Evolutionary conservation across 2,329 filamentous ascomycete species (phyloP).

Genomic region (Venturia carpophila): DNA sequence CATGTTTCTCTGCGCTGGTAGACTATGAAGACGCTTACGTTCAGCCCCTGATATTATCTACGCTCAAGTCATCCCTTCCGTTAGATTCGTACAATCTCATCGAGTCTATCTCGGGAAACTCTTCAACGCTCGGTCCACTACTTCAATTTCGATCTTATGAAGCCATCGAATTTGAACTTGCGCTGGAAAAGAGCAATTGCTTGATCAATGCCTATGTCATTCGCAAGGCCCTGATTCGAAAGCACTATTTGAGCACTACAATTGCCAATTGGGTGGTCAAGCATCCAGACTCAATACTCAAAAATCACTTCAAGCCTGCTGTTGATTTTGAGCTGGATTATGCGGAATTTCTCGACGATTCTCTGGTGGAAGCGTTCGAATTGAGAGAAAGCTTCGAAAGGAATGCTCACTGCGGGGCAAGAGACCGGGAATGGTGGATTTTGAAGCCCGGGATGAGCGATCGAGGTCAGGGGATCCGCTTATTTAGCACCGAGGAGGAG

Average conservation of each 20-base stretch:
- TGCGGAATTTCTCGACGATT: constrained; percentile 92
- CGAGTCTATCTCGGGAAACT: constrained; percentile 41
- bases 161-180: constrained; percentile 72
- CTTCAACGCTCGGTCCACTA: constrained; percentile 41
- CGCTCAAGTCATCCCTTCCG: constrained; percentile 58
- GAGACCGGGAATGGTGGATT: constrained; percentile 81
- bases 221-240: constrained; percentile 90
- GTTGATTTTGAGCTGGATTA: constrained; percentile 94
- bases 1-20: constrained; percentile 60
- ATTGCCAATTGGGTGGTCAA: constrained; percentile 81
- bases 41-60: constrained; percentile 70
- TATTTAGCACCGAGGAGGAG: constrained; percentile 80
- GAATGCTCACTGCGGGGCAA: constrained; percentile 47
- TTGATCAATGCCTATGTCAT: constrained; percentile 89
- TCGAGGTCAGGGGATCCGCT: constrained; percentile 80
- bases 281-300: constrained; percentile 62
- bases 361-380: constrained; percentile 83
- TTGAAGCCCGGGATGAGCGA: constrained; percentile 97
- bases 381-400: constrained; percentile 66
- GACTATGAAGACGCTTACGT: constrained; percentile 86
- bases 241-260: constrained; percentile 84
- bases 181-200: constrained; percentile 55
- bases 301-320: constrained; percentile 62
- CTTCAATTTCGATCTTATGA: constrained; percentile 86
- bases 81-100: constrained; percentile 49